A percentile compares a stretch with the other conserved stretches of the same genome.
Conservation (phyloP, 331 rosid species). For the Malus hybrid region DNA sequence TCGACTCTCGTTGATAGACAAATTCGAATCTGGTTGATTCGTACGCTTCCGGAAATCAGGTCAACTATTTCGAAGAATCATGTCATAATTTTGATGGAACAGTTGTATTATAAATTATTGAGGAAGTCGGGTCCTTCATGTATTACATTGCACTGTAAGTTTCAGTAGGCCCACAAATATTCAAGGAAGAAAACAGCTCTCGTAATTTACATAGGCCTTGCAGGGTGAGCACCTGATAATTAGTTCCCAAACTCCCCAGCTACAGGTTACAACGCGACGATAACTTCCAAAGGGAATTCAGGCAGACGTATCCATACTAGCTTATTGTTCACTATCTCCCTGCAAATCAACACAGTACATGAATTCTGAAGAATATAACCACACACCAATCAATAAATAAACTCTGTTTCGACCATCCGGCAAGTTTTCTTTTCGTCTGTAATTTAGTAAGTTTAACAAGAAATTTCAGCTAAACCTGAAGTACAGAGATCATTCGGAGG, state of each 20-base stretch:
- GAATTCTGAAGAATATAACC: not conserved
- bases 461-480: not conserved
- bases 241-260: not conserved
- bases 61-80: not conserved
- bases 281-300: not conserved
- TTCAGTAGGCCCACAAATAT: not conserved
- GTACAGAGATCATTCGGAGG: not conserved
- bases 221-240: not conserved
- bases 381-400: not conserved
- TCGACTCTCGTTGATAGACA: too few species aligned
- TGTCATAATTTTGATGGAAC: not conserved
- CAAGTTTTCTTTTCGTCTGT: not conserved
- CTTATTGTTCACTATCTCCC: not conserved
- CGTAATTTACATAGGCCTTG: constrained; percentile 10
- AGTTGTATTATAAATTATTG: not conserved
- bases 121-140: not conserved
- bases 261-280: not conserved
- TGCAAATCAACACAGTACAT: not conserved
- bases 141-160: not conserved
- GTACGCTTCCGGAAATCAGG: too few species aligned
- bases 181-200: not conserved
- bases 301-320: not conserved
- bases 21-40: too few species aligned
- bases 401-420: not conserved
- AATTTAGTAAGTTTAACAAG: not conserved